These are phyloP conservation scores for rapeseed (Brassica napus) DNA, from an alignment of 345 rosid genomes.

Conservation along the genomic window DNA sequence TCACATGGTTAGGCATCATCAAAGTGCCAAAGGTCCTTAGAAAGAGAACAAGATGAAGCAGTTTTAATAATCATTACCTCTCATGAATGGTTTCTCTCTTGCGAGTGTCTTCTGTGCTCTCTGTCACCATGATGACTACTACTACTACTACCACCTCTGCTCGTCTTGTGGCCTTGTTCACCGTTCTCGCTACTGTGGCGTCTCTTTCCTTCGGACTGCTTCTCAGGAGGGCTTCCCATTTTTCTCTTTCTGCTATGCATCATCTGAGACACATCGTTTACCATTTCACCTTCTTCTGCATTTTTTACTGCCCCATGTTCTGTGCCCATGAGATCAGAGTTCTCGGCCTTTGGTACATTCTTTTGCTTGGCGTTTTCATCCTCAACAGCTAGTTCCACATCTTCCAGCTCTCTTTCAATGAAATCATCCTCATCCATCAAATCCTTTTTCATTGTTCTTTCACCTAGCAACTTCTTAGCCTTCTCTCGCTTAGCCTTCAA, in stretches of 20 bases:
- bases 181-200: conserved; percentile 34
- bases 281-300: conserved; percentile 67
- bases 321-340: conserved; percentile 32
- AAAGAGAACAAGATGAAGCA: conserved; percentile 31
- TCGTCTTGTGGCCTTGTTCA: conserved; percentile 32
- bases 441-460: conserved; percentile 58
- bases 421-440: conserved; percentile 83
- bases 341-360: conserved; percentile 39
- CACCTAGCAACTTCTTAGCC: conserved; percentile 76
- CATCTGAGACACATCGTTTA: conserved; percentile 49
- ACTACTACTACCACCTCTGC: conserved; percentile 12
- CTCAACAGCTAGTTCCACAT: conserved; percentile 65
- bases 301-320: conserved; percentile 41
- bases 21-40: conserved; percentile 34
- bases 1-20: conserved; percentile 38
- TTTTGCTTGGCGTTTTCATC: conserved; percentile 60
- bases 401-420: conserved; percentile 83
- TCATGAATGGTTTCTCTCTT: conserved; percentile 35
- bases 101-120: conserved; percentile 42
- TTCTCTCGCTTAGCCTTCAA: conserved; percentile 71
- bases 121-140: conserved; percentile 32
- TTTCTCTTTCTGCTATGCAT: conserved; percentile 63
- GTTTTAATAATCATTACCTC: conserved; percentile 33
- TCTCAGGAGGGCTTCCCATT: conserved; percentile 63
- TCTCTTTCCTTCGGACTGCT: conserved; percentile 48